Evolutionary conservation across 495 filamentous ascomycete genomes (phyloP), one percentile per base, ranked within the genome.

Genomic region (Immersiella caudata): DNA sequence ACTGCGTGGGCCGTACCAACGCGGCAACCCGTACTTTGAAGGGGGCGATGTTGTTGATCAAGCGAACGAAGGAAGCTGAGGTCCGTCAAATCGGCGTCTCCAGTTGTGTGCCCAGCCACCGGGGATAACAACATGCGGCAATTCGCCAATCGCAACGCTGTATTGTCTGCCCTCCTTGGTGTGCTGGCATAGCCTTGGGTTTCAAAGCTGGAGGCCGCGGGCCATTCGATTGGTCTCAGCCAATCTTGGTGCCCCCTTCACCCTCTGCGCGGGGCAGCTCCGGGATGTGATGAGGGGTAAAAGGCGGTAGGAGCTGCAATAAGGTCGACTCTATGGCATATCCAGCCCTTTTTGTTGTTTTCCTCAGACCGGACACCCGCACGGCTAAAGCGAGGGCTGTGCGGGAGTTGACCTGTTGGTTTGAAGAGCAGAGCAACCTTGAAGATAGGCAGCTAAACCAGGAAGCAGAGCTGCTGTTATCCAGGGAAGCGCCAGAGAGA

Each of bases 101-200:
- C 57, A 57, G 60, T 64, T 52, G 11, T 20, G 14, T 49, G 29
- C 61, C 55, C 61, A 65, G 62, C 67, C 67, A 68, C 60, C 66
- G 26, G 20, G 24, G 14, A 21, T 57, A 33, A 59, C 35, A 46
- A 50, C 21, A 21, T 33, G 50, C 29, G n/a, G 29, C 24, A 24
- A 21, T 49, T 27, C 46, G 24, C 66, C 61, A 66, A 64, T 64
- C 33, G 63, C 35, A 22, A 21, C 27, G 21, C 26, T 26, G 21
- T 64, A 29, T 63, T 33, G 67, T 64, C 68, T 69, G 52, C 74
- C 74, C 74, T 72, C 68, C 73, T 72, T 75, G 74, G 67, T 75
- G 74, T 62, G 74, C 51, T 76, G 74, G 73, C 74, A 71, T 26
- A 24, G 60, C 50, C 18, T 60, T 57, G 59, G 26, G 71, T 76